phyloP scores from a whole-genome alignment of 2,329 filamentous ascomycete species.

The Bipolaris victoriae region DNA sequence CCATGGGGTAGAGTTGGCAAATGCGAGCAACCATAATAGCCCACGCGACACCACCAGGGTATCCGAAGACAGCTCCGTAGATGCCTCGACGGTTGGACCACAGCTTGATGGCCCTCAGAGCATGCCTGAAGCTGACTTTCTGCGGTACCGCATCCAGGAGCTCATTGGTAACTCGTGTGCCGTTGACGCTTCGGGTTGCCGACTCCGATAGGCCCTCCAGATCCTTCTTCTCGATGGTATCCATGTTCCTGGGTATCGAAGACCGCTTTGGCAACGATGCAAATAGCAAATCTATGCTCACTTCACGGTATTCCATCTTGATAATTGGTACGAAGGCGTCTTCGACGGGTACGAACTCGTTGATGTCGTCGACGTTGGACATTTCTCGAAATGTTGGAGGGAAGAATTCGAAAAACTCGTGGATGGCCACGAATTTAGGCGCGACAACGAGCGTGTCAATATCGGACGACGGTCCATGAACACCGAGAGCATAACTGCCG shows the following conservation, averaged over 20 bases:
- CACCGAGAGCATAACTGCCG: slow-evolving; percentile 92
- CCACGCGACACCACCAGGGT: slow-evolving; percentile 96
- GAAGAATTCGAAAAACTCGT: slow-evolving; percentile 92
- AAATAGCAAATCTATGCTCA: slow-evolving; percentile 90
- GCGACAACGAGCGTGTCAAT: slow-evolving; percentile 95
- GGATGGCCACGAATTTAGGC: slow-evolving; percentile 84
- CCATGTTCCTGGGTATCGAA: slow-evolving; percentile 63
- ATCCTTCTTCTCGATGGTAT: slow-evolving; percentile 81
- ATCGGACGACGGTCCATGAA: slow-evolving; percentile 92
- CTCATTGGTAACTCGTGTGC: slow-evolving; percentile 91
- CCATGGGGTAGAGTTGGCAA: slow-evolving; percentile 94
- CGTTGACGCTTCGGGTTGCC: slow-evolving; percentile 88
- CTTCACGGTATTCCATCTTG: slow-evolving; percentile 88
- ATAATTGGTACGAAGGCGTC: slow-evolving; percentile 97
- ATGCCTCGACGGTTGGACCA: slow-evolving; percentile 94
- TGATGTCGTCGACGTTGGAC: slow-evolving; percentile 78
- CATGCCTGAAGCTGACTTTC: slow-evolving; percentile 85
- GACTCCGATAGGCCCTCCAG: slow-evolving; percentile 85
- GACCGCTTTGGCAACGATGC: slow-evolving; percentile 51
- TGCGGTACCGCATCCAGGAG: slow-evolving; percentile 89
- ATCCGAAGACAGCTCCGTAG: slow-evolving; percentile 95
- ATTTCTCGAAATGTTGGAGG: slow-evolving; percentile 79
- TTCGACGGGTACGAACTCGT: slow-evolving; percentile 81
- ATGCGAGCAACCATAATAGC: slow-evolving; percentile 96
- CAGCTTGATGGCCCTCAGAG: slow-evolving; percentile 89